phyloP scores from a whole-genome alignment of 1,139 yeast species.

The Lodderomyces pseudojiufengensis region DNA sequence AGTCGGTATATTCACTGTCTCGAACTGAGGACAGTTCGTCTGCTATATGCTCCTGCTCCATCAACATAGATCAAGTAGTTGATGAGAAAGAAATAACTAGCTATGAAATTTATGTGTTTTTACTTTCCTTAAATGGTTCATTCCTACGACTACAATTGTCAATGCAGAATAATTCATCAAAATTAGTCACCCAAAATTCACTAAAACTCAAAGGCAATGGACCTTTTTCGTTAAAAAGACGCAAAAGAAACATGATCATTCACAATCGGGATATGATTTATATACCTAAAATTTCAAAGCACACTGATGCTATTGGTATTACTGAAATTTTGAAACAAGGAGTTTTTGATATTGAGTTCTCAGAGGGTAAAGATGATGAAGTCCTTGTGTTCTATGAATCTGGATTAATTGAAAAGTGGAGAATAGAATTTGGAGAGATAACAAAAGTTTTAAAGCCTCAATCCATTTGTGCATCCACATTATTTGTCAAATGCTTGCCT shows the following conservation, averaged over 20 bases:
- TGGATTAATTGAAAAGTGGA: constrained; percentile 3
- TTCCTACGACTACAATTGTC: constrained; percentile 3
- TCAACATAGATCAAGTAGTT: too few species aligned
- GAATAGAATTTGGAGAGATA: background rate
- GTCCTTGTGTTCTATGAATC: background rate
- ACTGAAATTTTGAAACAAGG: background rate
- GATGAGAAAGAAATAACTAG: background rate
- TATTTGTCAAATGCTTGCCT: constrained; percentile 7
- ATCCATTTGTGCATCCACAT: constrained; percentile 4
- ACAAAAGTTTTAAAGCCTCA: background rate
- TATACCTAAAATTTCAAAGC: too few species aligned
- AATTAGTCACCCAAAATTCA: too few species aligned
- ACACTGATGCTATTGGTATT: too few species aligned
- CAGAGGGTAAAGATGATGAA: background rate
- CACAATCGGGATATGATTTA: too few species aligned
- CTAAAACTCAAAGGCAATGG: too few species aligned
- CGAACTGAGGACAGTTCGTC: background rate
- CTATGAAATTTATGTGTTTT: too few species aligned
- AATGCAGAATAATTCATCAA: constrained; percentile 2
- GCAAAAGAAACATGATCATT: too few species aligned
- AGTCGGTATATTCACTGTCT: background rate
- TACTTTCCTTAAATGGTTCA: constrained; percentile 2
- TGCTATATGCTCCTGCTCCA: constrained; percentile 2
- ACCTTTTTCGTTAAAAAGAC: too few species aligned
- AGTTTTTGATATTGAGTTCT: too few species aligned